phyloP scores from a whole-genome alignment of 257 asterid species.

The Oldenlandia corymbosa region DNA sequence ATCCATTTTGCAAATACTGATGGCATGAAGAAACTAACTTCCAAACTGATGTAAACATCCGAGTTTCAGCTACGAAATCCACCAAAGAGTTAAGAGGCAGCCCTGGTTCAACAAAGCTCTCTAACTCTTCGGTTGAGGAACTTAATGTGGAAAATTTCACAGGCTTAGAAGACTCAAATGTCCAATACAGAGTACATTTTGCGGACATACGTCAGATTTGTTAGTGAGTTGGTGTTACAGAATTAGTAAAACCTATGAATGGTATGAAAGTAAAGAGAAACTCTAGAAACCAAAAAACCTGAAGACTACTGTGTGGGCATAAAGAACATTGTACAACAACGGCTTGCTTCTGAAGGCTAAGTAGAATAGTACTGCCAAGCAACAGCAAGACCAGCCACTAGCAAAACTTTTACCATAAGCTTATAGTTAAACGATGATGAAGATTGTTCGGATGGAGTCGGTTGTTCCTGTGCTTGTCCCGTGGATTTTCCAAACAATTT shows the following conservation, averaged over 20 bases:
- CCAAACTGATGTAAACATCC: too few species aligned
- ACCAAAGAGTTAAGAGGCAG: too few species aligned
- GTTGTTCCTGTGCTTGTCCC: constrained; percentile 53
- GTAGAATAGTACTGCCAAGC: constrained; percentile 69
- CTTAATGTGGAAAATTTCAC: too few species aligned
- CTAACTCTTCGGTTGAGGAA: too few species aligned
- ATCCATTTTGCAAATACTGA: too few species aligned
- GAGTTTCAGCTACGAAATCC: too few species aligned
- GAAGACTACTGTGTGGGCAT: not conserved
- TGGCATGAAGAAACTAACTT: not conserved
- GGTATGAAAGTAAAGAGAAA: not conserved
- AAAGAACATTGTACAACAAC: constrained; percentile 26
- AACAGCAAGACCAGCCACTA: constrained; percentile 59
- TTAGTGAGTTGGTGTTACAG: not conserved
- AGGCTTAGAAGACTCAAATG: too few species aligned
- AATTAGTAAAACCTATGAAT: not conserved
- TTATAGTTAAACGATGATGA: constrained; percentile 39
- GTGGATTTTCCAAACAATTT: constrained; percentile 52
- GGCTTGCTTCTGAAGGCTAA: constrained; percentile 28
- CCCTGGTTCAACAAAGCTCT: too few species aligned
- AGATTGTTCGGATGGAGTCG: constrained; percentile 29
- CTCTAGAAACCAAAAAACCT: too few species aligned
- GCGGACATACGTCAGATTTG: too few species aligned
- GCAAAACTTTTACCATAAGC: constrained; percentile 49
- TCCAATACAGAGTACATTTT: not conserved